Evolutionary conservation across 2,329 filamentous ascomycete species (phyloP).

Genomic region (Sclerotinia glacialis): DNA sequence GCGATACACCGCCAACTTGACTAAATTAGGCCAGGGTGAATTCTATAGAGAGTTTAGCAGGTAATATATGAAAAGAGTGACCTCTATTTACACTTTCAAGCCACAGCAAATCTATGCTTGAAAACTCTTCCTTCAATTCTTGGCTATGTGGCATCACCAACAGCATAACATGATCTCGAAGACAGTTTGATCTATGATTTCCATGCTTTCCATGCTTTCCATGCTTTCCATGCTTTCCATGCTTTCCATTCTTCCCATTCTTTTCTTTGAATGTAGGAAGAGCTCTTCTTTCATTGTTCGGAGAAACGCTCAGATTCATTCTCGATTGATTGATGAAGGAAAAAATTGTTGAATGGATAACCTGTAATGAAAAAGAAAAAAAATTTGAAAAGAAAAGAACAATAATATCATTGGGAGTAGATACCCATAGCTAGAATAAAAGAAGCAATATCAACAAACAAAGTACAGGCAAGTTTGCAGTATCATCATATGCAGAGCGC

Average conservation of each 20-base stretch:
- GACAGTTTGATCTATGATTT: not conserved
- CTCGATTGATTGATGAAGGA: not conserved
- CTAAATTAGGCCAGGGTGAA: not conserved
- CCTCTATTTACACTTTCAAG: not conserved
- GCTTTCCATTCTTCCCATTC: no score
- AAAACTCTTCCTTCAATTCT: not conserved
- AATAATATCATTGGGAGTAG: not conserved
- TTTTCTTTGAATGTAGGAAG: not conserved
- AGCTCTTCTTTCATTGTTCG: not conserved
- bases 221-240: no score
- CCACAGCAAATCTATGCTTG: not conserved
- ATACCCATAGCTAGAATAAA: not conserved
- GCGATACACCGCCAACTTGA: constrained; percentile 2
- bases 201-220: no score
- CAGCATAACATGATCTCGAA: not conserved
- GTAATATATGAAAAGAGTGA: not conserved
- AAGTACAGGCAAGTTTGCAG: not conserved
- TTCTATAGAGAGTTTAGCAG: not conserved
- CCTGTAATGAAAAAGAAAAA: no score
- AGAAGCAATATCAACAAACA: not conserved
- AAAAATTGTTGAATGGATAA: not conserved
- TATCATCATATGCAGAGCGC: not conserved
- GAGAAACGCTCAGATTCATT: not conserved
- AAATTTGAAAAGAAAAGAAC: not conserved
- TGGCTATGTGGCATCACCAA: not conserved